Evolutionary conservation across 2,329 filamentous ascomycete species (phyloP), one percentile per base, ranked within the genome.

Genomic region (Ascochyta pisi): DNA sequence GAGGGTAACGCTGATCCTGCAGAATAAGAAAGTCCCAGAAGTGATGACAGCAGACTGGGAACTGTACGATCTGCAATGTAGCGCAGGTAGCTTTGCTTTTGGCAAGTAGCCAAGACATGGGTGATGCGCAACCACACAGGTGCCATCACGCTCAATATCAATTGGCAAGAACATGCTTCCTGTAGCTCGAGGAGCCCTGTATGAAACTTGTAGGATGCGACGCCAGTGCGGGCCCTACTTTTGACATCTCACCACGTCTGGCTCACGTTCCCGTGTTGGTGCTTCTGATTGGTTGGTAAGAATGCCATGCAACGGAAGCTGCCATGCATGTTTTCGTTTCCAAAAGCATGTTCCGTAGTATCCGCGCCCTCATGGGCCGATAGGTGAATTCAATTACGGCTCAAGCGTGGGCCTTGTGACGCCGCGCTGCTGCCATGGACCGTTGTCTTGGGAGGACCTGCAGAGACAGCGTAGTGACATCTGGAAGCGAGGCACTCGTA

Each of bases 181-280:
- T 29, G 43, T 26, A 45, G 22, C 15, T 48, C 41, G 41, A 52
- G 37, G 48, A 57, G 48, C 47, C 41, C 48, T 42, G 50, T 38
- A 46, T 43, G 19, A 59, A 49, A 44, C 52, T 49, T 31, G 4
- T 52, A 51, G 55, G 38, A 51, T 49, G 56, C 56, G 47, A 60
- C 56, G 64, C 50, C 62, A 53, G 52, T 22, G 37, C 50, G 62
- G 49, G 46, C 55, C 42, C 54, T 54, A 43, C 52, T 54, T 44
- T 38, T 47, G 50, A 45, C 35, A 40, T 58, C 41, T 55, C 55
- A 63, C 60, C 60, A 58, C 48, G 51, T 46, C 55, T 56, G 51
- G 42, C 61, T 63, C 62, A 65, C 58, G 52, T 60, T 65, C 60
- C 57, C 52, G 58, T 58, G 56, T 44, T 31, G 19, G 9, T 34